Base-by-base conservation (phyloP, 495 filamentous ascomycete genomes). In the Haplographium delicatum region DNA sequence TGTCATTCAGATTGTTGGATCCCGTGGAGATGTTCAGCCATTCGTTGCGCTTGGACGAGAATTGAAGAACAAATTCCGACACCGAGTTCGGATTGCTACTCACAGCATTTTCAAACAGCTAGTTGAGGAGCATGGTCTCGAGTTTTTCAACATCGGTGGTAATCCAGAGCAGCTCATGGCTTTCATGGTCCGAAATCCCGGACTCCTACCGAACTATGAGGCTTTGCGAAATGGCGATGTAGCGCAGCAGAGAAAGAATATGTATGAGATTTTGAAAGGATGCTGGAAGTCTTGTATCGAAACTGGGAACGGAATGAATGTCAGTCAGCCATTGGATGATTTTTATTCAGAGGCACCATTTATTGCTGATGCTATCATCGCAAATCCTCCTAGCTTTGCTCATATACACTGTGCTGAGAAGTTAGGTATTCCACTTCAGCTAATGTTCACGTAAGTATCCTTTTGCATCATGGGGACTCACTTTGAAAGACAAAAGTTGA, bases 111-210 rank as follows among this genome's bases (percentile, higher is more conserved):
- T 91, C 59, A 70, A 79, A 52, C 65, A 79, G 3, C 82, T 85
- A 44, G 77, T 89, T 16, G 65, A 76, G 43, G 72, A 81, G 13
- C 72, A 78, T 56, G 80, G 76, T 0, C 67, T 91, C 4, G 86
- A 90, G 57, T 91, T 89, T 65, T 91, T 88, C 67, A 72, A 63
- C 27, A 85, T 90, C 19, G 86, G 85, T 10, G 86, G 86, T 18
- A 82, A 89, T 60, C 86, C 86, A 7, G 73, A 78, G 1, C 78
- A 85, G 55, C 74, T 91, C 22, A 91, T 91, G 86, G 77, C 82
- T 2, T 89, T 85, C 56, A 89, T 89, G 86, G 85, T 89, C 15
- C 85, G 85, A 59, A 87, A 91, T 64, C 83, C 85, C 5, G 83
- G 85, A 2, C 69, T 91, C 45, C 81, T 89, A 62, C 86, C 86